Evolutionary conservation across 2,329 filamentous ascomycete species (phyloP).

Genomic region (Penicillium thymicola): DNA sequence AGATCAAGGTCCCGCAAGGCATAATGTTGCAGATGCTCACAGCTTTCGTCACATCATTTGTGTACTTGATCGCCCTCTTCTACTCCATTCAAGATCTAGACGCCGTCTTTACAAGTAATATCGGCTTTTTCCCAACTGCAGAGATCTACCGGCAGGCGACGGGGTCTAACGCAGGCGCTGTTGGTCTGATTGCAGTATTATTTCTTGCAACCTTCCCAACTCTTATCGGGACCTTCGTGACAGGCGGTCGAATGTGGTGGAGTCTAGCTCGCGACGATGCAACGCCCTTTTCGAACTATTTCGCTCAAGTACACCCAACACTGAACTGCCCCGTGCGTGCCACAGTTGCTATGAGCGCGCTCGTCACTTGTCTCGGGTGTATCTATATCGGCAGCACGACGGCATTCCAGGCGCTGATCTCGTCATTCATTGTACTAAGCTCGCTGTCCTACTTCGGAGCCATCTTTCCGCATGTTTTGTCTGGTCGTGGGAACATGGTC

Average conservation of each 20-base stretch:
- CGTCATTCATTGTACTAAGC: conserved; percentile 55
- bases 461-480: conserved; percentile 57
- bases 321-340: conserved; percentile 56
- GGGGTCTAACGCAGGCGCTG: conserved; percentile 49
- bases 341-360: conserved; percentile 49
- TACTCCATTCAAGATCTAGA: conserved; percentile 44
- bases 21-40: conserved; percentile 46
- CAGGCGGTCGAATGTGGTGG: conserved; percentile 58
- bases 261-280: conserved; percentile 58
- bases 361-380: conserved; percentile 57
- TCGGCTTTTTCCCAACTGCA: conserved; percentile 57
- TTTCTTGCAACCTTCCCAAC: conserved; percentile 53
- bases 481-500: conserved; percentile 43
- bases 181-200: conserved; percentile 53
- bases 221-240: conserved; percentile 54
- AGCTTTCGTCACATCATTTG: conserved; percentile 43
- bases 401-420: conserved; percentile 66
- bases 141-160: conserved; percentile 64
- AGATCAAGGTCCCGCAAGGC: conserved; percentile 43
- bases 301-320: conserved; percentile 47
- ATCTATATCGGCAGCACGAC: conserved; percentile 66
- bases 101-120: conserved; percentile 49
- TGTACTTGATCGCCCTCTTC: conserved; percentile 48
- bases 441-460: conserved; percentile 61
- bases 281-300: conserved; percentile 50